Conservation (phyloP, 169 alveolate genomes). For the Plasmodium sp. region DNA sequence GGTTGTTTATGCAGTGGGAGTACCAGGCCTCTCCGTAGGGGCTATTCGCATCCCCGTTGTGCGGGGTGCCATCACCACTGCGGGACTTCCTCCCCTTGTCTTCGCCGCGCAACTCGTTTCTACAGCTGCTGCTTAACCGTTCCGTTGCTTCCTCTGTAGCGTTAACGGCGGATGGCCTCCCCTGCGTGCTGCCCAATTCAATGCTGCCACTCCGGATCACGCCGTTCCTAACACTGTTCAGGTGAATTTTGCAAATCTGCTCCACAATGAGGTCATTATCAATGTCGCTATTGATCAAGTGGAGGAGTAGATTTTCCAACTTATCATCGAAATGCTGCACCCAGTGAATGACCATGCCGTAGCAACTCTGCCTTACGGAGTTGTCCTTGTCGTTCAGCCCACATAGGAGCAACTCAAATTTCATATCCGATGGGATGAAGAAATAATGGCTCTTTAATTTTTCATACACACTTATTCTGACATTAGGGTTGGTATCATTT, state of each 20-base stretch:
- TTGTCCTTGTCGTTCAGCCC: conserved; percentile 66
- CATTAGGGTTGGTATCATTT: conserved; percentile 51
- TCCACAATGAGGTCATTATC: conserved; percentile 64
- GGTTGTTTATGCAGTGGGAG: conserved; percentile 27
- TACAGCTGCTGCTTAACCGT: background rate
- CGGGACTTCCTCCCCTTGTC: background rate
- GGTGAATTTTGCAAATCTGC: conserved; percentile 52
- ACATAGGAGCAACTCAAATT: conserved; percentile 58
- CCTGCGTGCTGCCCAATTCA: background rate
- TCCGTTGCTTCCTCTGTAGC: background rate
- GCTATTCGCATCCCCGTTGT: background rate
- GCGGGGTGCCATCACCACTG: background rate
- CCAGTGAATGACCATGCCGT: conserved; percentile 50
- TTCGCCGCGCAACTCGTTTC: background rate
- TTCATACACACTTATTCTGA: conserved; percentile 62
- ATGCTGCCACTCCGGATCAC: background rate
- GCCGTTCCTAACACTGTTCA: conserved; percentile 25
- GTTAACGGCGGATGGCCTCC: background rate
- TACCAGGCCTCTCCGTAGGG: conserved; percentile 46
- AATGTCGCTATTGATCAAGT: conserved; percentile 40
- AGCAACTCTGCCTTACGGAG: conserved; percentile 65
- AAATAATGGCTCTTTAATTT: conserved; percentile 48
- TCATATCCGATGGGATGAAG: conserved; percentile 66
- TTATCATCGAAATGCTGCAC: conserved; percentile 47
- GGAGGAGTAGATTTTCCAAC: conserved; percentile 28